Percentiles rank a stretch among this genome's conserved stretches.
Conservation (phyloP, 257 asterid genomes). For the Lycium barbarum region DNA sequence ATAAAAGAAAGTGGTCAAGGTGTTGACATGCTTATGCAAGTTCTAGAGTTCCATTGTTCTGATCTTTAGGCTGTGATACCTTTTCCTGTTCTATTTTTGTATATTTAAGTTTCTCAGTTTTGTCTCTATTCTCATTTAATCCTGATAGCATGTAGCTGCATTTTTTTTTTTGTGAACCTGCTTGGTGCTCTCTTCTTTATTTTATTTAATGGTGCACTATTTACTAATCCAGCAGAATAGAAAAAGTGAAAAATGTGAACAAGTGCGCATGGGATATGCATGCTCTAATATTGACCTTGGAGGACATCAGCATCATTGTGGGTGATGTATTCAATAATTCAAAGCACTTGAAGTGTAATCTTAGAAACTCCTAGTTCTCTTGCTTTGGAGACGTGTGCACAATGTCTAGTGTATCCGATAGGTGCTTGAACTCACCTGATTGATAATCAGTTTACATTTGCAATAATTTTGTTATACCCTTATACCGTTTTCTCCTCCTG, state of each 20-base stretch:
- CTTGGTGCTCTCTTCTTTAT: neutral
- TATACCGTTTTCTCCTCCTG: neutral
- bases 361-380: neutral
- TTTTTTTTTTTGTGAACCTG: neutral
- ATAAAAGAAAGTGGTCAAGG: neutral
- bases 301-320: neutral
- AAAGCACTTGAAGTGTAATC: neutral
- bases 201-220: neutral
- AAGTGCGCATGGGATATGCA: neutral
- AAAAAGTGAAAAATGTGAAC: neutral
- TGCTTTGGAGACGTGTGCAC: neutral
- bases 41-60: neutral
- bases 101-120: neutral
- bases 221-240: neutral
- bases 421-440: neutral
- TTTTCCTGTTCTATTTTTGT: neutral
- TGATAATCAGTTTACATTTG: neutral
- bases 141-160: neutral
- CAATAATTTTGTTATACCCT: neutral
- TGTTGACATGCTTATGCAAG: neutral
- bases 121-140: neutral
- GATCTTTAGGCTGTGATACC: neutral
- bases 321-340: neutral
- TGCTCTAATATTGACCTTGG: slow-evolving; percentile 7
- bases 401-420: neutral